A percentile compares a stretch with the other conserved stretches of the same genome.
Conservation (phyloP, 805 yeast species). For the Suhomyces canberraensis region DNA sequence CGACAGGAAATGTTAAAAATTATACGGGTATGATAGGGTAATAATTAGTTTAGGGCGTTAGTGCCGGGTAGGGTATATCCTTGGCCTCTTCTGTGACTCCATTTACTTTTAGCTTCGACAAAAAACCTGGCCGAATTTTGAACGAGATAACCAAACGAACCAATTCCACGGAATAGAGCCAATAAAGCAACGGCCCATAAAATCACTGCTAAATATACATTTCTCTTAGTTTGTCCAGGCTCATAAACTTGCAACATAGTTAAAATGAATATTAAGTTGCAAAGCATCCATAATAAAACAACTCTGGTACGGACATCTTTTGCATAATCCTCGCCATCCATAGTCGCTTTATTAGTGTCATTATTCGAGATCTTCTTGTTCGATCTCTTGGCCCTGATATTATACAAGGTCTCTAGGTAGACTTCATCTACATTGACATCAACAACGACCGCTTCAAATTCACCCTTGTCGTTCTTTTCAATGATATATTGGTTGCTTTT, state of each 20-base stretch:
- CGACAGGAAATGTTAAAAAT: too few species aligned
- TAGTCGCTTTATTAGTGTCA: constrained; percentile 26
- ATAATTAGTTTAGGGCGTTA: constrained; percentile 32
- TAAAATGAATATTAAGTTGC: constrained; percentile 79
- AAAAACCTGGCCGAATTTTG: constrained; percentile 34
- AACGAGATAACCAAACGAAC: constrained; percentile 69
- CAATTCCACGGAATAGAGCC: constrained; percentile 77
- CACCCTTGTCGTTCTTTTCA: constrained; percentile 75
- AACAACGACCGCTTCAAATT: constrained; percentile 72
- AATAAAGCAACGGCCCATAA: constrained; percentile 90
- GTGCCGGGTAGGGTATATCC: constrained; percentile 36
- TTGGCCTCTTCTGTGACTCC: constrained; percentile 35
- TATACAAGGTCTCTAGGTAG: constrained; percentile 70
- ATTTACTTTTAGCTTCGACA: constrained; percentile 39
- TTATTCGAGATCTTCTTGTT: constrained; percentile 47
- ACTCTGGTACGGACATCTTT: constrained; percentile 93
- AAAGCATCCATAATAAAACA: constrained; percentile 90
- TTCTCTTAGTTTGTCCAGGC: constrained; percentile 54
- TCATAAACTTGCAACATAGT: constrained; percentile 80
- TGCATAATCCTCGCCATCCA: constrained; percentile 77
- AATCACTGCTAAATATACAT: constrained; percentile 77
- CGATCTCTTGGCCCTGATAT: constrained; percentile 68
- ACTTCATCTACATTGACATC: constrained; percentile 83
- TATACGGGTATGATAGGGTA: too few species aligned
- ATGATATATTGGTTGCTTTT: constrained; percentile 80